Percentiles rank a stretch among this genome's conserved stretches.
Conservation (phyloP, 2,329 filamentous ascomycete genomes). For the Mycogone perniciosa region DNA sequence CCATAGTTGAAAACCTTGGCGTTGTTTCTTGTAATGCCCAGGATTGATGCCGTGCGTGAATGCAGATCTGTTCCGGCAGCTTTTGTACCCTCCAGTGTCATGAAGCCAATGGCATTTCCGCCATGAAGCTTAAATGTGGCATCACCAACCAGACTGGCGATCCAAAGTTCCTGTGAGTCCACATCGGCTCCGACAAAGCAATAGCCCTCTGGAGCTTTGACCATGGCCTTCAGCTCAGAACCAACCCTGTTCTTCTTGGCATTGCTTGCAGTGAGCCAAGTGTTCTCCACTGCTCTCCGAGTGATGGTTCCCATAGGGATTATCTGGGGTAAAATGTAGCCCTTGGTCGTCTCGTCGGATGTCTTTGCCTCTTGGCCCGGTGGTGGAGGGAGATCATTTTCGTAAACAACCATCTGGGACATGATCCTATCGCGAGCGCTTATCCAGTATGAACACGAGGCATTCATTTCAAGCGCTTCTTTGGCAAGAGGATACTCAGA, state of each 20-base stretch:
- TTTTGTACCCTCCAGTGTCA: constrained; percentile 96
- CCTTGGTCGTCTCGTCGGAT: constrained; percentile 31
- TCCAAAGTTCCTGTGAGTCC: constrained; percentile 96
- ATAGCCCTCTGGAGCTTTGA: constrained; percentile 84
- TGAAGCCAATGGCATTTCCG: constrained; percentile 95
- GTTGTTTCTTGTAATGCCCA: constrained; percentile 90
- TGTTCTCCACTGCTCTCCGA: constrained; percentile 89
- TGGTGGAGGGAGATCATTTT: constrained; percentile 46
- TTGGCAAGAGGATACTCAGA: constrained; percentile 89
- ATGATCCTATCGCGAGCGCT: constrained; percentile 87
- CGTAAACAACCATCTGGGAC: constrained; percentile 92
- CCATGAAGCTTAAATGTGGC: constrained; percentile 92
- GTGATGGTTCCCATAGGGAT: constrained; percentile 99
- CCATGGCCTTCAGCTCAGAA: constrained; percentile 95
- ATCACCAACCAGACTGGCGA: constrained; percentile 89
- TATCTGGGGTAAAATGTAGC: constrained; percentile 89
- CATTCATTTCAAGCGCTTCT: constrained; percentile 96
- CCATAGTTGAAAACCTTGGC: constrained; percentile 99
- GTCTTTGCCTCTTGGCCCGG: neutral
- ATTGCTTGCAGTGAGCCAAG: constrained; percentile 96
- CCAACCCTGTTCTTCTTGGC: constrained; percentile 94
- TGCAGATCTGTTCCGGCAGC: constrained; percentile 89
- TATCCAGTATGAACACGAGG: constrained; percentile 98
- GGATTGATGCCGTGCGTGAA: constrained; percentile 83
- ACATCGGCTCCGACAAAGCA: constrained; percentile 95